phyloP scores from a whole-genome alignment of 495 filamentous ascomycete genomes.

The Neurospora cerealis region DNA sequence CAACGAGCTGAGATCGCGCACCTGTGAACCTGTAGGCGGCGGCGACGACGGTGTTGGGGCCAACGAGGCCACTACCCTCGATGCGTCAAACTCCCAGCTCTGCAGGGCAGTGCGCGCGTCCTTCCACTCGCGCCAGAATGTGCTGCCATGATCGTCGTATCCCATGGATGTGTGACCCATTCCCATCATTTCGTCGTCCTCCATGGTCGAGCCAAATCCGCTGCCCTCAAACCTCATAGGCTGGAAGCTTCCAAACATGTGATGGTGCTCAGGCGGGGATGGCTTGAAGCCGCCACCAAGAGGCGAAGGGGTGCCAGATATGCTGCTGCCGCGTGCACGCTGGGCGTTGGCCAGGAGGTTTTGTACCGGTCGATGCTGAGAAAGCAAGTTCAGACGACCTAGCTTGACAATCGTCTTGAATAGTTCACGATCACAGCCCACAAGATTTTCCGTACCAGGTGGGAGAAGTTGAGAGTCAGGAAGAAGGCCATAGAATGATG shows the following conservation, averaged over 20 bases:
- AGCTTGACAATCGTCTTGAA: constrained; percentile 71
- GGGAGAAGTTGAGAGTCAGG: constrained; percentile 60
- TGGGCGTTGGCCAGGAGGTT: constrained; percentile 20
- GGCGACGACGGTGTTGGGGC: constrained; percentile 10
- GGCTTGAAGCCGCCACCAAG: constrained; percentile 43
- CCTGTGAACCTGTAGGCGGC: constrained; percentile 33
- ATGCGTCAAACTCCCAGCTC: constrained; percentile 64
- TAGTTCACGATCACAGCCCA: constrained; percentile 74
- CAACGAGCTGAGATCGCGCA: constrained; percentile 47
- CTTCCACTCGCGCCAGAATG: constrained; percentile 82
- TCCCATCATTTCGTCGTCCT: constrained; percentile 33
- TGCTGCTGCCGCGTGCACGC: constrained; percentile 8
- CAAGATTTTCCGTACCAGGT: constrained; percentile 58
- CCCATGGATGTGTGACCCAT: constrained; percentile 22
- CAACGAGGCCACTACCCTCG: constrained; percentile 25
- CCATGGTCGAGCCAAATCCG: constrained; percentile 44
- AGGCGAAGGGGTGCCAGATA: constrained; percentile 22
- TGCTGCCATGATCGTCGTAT: constrained; percentile 45
- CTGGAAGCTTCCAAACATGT: constrained; percentile 13
- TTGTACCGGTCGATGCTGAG: constrained; percentile 56
- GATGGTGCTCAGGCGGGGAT: constrained; percentile 10
- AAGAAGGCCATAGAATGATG: constrained; percentile 47
- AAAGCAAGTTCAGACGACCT: constrained; percentile 80
- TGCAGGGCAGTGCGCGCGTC: constrained; percentile 67
- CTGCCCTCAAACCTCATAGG: constrained; percentile 49